A percentile compares a stretch with the other conserved stretches of the same genome.
phyloP scores from a whole-genome alignment of 306 rosid genomes.

The Corylus avellana region DNA sequence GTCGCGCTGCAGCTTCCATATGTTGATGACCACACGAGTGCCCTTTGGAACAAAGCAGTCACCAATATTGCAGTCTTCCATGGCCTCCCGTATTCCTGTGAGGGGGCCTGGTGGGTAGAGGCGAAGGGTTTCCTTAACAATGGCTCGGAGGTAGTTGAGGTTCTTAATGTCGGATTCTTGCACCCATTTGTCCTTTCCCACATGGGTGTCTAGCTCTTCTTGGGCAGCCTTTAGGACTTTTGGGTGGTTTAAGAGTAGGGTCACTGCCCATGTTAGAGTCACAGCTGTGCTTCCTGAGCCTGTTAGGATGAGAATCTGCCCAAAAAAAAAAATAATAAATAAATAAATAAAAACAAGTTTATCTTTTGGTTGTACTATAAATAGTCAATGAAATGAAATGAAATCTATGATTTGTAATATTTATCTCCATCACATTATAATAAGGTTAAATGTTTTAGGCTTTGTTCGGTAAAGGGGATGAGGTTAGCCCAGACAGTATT shows the following conservation, averaged over 20 bases:
- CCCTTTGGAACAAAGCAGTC: conserved; percentile 26
- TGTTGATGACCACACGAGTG: conserved; percentile 34
- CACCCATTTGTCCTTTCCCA: conserved; percentile 38
- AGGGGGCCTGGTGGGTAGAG: conserved; percentile 38
- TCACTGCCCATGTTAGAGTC: conserved; percentile 31
- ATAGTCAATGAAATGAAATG: no score
- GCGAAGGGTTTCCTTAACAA: conserved; percentile 35
- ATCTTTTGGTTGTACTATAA: no score
- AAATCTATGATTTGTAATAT: no score
- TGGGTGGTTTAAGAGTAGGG: conserved; percentile 32
- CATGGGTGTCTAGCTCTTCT: conserved; percentile 31
- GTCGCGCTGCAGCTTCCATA: conserved; percentile 42
- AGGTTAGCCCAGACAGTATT: no score
- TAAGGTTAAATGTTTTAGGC: no score
- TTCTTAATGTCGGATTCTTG: conserved; percentile 37
- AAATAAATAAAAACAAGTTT: background rate
- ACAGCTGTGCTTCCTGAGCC: conserved; percentile 37
- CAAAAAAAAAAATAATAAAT: background rate
- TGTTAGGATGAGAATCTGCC: conserved; percentile 20
- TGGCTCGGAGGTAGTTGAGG: conserved; percentile 35
- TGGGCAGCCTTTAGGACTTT: conserved; percentile 28
- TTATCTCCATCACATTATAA: no score
- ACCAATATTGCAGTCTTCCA: conserved; percentile 27
- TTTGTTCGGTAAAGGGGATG: no score
- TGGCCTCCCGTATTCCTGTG: conserved; percentile 39